phyloP scores from a whole-genome alignment of 164 flowering plant genomes.

The Hamamelis virginiana region DNA sequence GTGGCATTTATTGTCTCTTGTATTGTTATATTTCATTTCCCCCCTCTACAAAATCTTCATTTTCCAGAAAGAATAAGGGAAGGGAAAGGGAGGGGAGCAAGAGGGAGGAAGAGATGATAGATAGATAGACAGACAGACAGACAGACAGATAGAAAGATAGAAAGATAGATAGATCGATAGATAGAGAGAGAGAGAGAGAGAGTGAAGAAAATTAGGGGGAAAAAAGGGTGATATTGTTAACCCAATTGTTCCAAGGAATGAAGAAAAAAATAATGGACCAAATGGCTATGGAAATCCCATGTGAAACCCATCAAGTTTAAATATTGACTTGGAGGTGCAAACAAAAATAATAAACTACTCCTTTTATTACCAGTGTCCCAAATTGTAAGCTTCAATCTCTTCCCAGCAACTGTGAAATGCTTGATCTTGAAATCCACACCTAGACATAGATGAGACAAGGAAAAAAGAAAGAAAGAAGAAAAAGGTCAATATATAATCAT shows the following conservation, averaged over 20 bases:
- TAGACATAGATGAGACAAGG: slow-evolving; percentile 16
- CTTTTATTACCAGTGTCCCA: slow-evolving; percentile 84
- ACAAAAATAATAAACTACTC: not conserved
- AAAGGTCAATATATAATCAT: not conserved
- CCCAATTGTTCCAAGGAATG: not conserved
- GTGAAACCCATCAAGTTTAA: not conserved
- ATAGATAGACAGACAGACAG: no score
- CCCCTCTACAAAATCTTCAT: not conserved
- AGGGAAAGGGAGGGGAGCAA: not conserved
- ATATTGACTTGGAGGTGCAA: not conserved
- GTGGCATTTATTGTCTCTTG: not conserved
- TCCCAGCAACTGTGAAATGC: slow-evolving; percentile 68
- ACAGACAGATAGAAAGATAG: no score
- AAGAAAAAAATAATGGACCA: not conserved
- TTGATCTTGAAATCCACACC: slow-evolving; percentile 97
- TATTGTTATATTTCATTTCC: not conserved
- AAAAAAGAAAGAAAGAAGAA: not conserved
- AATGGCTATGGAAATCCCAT: not conserved
- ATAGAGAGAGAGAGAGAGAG: not conserved
- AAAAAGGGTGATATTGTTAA: not conserved
- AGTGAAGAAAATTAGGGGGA: not conserved
- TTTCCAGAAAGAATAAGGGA: no score
- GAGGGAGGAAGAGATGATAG: not conserved
- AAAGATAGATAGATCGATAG: no score
- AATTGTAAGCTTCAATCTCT: slow-evolving; percentile 83